Percentiles rank a stretch among this genome's conserved stretches.
Evolutionary conservation across 2,329 filamentous ascomycete species (phyloP).

Genomic region (Atkinsonella texensis): DNA sequence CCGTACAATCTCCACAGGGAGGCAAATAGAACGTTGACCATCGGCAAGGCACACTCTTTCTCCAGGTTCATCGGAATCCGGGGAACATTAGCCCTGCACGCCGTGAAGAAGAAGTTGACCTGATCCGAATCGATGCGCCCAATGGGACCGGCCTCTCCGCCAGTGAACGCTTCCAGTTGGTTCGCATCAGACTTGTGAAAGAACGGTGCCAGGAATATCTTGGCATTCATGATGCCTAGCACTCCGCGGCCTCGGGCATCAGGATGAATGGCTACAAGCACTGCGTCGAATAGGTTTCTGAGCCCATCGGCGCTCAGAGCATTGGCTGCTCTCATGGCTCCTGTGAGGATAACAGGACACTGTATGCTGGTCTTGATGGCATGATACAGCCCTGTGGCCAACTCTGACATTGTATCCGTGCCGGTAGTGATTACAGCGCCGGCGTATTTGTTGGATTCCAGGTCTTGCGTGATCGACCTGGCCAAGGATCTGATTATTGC

Average conservation of each 20-base stretch:
- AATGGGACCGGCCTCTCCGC: slow-evolving; percentile 42
- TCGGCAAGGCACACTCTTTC: neutral
- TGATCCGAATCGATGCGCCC: slow-evolving; percentile 46
- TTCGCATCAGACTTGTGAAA: slow-evolving; percentile 52
- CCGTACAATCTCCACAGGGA: neutral
- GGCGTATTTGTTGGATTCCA: slow-evolving; percentile 28
- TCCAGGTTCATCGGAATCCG: no score
- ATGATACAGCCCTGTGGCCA: slow-evolving; percentile 11
- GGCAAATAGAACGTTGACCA: neutral
- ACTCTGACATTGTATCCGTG: slow-evolving; percentile 53
- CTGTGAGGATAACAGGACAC: slow-evolving; percentile 41
- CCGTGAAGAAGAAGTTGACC: slow-evolving; percentile 47
- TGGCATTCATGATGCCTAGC: slow-evolving; percentile 50
- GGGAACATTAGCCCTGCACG: slow-evolving; percentile 18
- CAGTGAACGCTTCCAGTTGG: slow-evolving; percentile 49
- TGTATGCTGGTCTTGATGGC: neutral
- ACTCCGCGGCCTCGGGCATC: slow-evolving; percentile 37
- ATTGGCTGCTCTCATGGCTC: slow-evolving; percentile 51
- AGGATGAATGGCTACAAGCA: slow-evolving; percentile 38
- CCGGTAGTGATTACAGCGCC: slow-evolving; percentile 52
- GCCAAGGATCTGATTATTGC: slow-evolving; percentile 35
- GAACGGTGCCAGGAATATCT: slow-evolving; percentile 45
- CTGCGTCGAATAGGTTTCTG: slow-evolving; percentile 48
- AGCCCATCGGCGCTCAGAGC: slow-evolving; percentile 52
- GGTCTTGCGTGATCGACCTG: slow-evolving; percentile 33